Evolutionary conservation across 208 protist genomes (phyloP), one percentile per base, ranked within the genome.

Genomic region (Kentomonas sorsogonicus): DNA sequence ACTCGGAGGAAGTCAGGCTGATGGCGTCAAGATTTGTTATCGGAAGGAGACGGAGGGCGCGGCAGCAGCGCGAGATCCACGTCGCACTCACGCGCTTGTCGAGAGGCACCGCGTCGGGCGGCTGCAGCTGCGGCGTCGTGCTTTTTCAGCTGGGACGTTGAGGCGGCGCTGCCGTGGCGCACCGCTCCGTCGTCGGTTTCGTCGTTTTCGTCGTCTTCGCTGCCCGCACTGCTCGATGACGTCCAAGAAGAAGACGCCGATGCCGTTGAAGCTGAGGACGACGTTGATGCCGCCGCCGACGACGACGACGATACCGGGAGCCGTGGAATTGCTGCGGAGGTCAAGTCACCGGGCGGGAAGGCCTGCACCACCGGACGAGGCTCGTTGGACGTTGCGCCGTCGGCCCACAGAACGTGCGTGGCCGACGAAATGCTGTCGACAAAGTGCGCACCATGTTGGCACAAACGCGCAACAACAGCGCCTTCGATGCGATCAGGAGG

Each of bases 401-500:
- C 53, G 20, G 53, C 22, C 20, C 34, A n/a, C 22, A 93, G 60
- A 9, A 75, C 50, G 54, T 93, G 81, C n/a, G 85, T 93, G 2
- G 85, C 86, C 26, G 79, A 67, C n/a, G 43, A 48, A 29, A 27
- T 58, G 0, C 47, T 55, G 11, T 23, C 53, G 39, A 80, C 77
- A 7, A 93, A 41, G 5, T 54, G 70, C 0, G 68, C 86, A 23
- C 82, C 86, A 43, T 89, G 74, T 20, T 64, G 48, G 23, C 68
- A 56, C 23, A 90, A 53, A 15, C 79, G 20, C 38, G n/a, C n/a
- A n/a, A n/a, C n/a, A n/a, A n/a, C n/a, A n/a, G n/a, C n/a, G n/a
- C n/a, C n/a, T n/a, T n/a, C n/a, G n/a, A n/a, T n/a, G n/a, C n/a
- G n/a, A n/a, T n/a, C n/a, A n/a, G n/a, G n/a, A n/a, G n/a, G n/a